phyloP scores from a whole-genome alignment of 345 rosid species.

The Moricandia moricandioides region DNA sequence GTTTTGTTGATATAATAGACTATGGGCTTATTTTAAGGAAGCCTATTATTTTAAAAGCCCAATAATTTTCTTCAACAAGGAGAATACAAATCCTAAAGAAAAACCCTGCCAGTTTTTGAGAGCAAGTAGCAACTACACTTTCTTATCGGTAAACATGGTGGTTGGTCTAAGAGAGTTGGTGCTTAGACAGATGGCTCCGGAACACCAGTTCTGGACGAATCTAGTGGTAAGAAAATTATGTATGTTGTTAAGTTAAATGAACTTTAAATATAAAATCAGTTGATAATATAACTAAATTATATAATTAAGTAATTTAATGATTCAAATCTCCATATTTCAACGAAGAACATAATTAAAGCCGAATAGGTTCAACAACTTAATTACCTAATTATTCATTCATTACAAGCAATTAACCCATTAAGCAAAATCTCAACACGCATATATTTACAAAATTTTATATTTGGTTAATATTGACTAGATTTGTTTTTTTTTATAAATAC shows the following conservation, averaged over 20 bases:
- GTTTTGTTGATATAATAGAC: neutral
- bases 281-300: too few species aligned
- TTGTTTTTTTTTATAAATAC: neutral
- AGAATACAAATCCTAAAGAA: conserved; percentile 30
- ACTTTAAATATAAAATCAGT: too few species aligned
- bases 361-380: too few species aligned
- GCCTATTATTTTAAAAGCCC: neutral
- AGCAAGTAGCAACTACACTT: neutral
- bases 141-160: conserved; percentile 49
- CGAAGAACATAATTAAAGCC: too few species aligned
- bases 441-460: neutral
- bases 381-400: neutral
- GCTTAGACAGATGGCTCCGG: conserved; percentile 52
- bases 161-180: conserved; percentile 61
- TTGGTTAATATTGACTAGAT: neutral
- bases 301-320: too few species aligned
- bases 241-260: too few species aligned
- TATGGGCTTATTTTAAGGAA: neutral
- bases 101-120: conserved; percentile 2
- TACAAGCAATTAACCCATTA: neutral
- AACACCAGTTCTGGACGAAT: conserved; percentile 55
- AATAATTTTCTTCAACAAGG: neutral
- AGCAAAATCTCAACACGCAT: neutral
- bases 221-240: conserved; percentile 73
- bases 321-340: too few species aligned